Conservation (phyloP, 495 filamentous ascomycete species). For the Amphirosellinia nigrospora region DNA sequence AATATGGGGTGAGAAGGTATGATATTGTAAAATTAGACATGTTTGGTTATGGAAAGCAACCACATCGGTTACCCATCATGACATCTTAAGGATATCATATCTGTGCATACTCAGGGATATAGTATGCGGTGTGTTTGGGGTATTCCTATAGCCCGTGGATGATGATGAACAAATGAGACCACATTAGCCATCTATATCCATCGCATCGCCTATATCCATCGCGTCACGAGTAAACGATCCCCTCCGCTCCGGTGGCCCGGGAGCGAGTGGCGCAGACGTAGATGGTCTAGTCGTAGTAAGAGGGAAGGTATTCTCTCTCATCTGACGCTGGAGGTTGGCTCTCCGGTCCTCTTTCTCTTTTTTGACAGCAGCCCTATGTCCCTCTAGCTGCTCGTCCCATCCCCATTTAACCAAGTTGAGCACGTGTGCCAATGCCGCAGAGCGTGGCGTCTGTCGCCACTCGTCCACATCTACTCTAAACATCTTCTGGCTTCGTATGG, state of each 20-base stretch:
- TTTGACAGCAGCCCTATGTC: slow-evolving; percentile 15
- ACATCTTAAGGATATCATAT: background rate
- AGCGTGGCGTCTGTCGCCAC: slow-evolving; percentile 20
- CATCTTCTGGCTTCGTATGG: slow-evolving; percentile 14
- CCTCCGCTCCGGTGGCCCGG: background rate
- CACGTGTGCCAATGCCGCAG: slow-evolving; percentile 19
- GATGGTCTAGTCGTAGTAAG: background rate
- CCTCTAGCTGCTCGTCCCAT: slow-evolving; percentile 25
- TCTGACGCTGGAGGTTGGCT: slow-evolving; percentile 8
- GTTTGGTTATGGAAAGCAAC: background rate
- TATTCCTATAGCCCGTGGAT: background rate
- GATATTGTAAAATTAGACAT: background rate
- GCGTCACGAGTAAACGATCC: background rate
- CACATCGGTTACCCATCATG: background rate
- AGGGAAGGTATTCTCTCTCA: slow-evolving; percentile 9
- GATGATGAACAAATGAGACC: background rate
- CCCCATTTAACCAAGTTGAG: slow-evolving; percentile 28
- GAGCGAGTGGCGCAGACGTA: background rate
- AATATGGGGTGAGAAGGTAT: background rate
- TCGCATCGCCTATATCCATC: slow-evolving; percentile 21
- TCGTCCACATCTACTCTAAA: slow-evolving; percentile 18
- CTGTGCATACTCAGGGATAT: background rate
- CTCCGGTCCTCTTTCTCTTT: slow-evolving; percentile 22
- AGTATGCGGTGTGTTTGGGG: background rate
- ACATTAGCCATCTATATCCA: slow-evolving; percentile 16